Conservation (phyloP, 176 grass and related monocot species). For the Paspalum notatum region DNA sequence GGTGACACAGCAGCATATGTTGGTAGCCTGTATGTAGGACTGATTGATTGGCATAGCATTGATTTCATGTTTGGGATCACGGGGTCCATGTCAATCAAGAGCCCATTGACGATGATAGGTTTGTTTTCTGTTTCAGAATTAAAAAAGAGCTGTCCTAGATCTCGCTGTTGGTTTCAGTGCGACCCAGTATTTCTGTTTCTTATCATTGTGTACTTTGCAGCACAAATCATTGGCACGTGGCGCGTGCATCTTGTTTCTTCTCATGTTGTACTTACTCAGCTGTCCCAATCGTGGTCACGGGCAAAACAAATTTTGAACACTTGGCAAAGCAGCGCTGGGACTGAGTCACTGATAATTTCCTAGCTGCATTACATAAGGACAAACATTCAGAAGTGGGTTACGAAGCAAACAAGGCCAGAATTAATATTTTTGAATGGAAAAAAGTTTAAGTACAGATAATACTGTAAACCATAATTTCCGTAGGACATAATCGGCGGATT, state of each 20-base stretch:
- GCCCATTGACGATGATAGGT: background rate
- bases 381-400: background rate
- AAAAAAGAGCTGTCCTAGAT: background rate
- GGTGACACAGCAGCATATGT: background rate
- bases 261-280: background rate
- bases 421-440: background rate
- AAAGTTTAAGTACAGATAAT: background rate
- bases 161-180: background rate
- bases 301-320: background rate
- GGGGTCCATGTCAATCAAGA: slow-evolving; percentile 28
- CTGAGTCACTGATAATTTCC: background rate
- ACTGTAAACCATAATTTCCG: no score
- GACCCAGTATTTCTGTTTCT: background rate
- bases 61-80: background rate
- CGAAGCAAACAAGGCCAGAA: background rate
- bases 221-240: background rate
- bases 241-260: slow-evolving; percentile 1
- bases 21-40: background rate
- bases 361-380: background rate
- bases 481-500: no score
- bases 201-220: background rate
- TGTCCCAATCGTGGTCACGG: background rate
- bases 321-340: background rate
- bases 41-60: slow-evolving; percentile 4
- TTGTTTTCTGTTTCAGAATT: background rate